Conservation (phyloP, 2,329 filamentous ascomycete genomes). For the Tolypocladium inflatum region DNA sequence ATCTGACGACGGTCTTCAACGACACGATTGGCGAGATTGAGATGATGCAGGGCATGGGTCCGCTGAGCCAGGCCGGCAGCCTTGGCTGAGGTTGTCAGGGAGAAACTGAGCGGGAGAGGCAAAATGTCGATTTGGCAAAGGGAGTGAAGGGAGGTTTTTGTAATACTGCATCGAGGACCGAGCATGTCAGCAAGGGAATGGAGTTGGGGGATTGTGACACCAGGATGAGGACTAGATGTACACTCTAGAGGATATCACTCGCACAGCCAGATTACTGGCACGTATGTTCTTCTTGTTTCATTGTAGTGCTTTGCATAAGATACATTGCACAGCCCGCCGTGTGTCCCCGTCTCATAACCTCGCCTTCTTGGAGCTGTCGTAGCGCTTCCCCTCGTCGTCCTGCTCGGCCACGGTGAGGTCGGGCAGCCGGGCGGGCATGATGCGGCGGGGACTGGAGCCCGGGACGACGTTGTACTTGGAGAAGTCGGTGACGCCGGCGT, state of each 20-base stretch:
- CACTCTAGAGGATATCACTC: not conserved
- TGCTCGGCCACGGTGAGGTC: slow-evolving; percentile 67
- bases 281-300: not conserved
- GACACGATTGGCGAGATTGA: slow-evolving; percentile 62
- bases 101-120: slow-evolving; percentile 5
- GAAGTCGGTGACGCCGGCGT: slow-evolving; percentile 60
- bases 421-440: slow-evolving; percentile 66
- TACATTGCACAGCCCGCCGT: not conserved
- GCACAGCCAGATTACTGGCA: not conserved
- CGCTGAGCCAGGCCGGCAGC: slow-evolving; percentile 29
- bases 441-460: slow-evolving; percentile 56
- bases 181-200: slow-evolving; percentile 1
- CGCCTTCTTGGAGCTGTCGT: slow-evolving; percentile 50
- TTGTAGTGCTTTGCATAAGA: not conserved
- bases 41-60: slow-evolving; percentile 33
- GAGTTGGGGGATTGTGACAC: slow-evolving; percentile 1
- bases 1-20: slow-evolving; percentile 64
- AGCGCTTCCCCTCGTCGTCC: slow-evolving; percentile 64
- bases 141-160: slow-evolving; percentile 1
- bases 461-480: slow-evolving; percentile 60
- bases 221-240: not conserved
- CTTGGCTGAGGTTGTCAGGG: not conserved
- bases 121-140: not conserved
- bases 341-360: slow-evolving; percentile 24
- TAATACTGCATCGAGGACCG: not conserved